Evolutionary conservation across 495 filamentous ascomycete species (phyloP).

Genomic region (Neurospora sp.): DNA sequence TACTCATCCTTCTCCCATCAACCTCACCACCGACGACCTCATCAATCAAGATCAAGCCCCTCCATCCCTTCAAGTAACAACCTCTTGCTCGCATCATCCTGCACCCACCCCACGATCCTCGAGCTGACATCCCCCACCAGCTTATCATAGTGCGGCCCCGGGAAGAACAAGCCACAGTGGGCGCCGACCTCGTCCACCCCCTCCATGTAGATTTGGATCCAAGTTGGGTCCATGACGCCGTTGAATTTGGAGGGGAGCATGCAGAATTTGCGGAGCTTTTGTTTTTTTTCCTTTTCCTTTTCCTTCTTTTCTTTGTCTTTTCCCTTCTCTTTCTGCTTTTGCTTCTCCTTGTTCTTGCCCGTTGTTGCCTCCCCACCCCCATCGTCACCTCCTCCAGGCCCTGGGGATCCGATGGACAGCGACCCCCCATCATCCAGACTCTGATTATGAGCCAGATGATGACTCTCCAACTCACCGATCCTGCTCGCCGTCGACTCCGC

Average conservation of each 20-base stretch:
- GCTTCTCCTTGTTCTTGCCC: neutral
- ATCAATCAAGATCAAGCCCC: conserved; percentile 1
- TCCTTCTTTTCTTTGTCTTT: conserved; percentile 9
- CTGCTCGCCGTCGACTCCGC: conserved; percentile 6
- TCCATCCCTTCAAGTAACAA: conserved; percentile 17
- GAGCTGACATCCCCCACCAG: conserved; percentile 66
- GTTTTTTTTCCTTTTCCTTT: conserved; percentile 22
- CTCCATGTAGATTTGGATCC: conserved; percentile 70
- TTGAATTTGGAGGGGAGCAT: conserved; percentile 47
- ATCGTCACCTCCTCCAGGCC: conserved; percentile 7
- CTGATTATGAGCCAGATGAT: conserved; percentile 2
- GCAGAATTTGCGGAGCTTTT: conserved; percentile 65
- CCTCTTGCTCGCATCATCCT: conserved; percentile 38
- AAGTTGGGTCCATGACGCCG: conserved; percentile 44
- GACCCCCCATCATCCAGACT: neutral
- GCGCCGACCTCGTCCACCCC: conserved; percentile 77
- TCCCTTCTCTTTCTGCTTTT: neutral
- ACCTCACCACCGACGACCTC: neutral
- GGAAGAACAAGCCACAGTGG: conserved; percentile 74
- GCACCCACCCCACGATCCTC: conserved; percentile 63
- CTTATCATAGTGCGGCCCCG: conserved; percentile 57
- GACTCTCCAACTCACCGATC: neutral
- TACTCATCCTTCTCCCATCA: neutral
- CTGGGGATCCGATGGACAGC: neutral
- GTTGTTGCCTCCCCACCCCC: neutral